Conservation (phyloP, 106 monocot species). For the Chionographis japonica region DNA sequence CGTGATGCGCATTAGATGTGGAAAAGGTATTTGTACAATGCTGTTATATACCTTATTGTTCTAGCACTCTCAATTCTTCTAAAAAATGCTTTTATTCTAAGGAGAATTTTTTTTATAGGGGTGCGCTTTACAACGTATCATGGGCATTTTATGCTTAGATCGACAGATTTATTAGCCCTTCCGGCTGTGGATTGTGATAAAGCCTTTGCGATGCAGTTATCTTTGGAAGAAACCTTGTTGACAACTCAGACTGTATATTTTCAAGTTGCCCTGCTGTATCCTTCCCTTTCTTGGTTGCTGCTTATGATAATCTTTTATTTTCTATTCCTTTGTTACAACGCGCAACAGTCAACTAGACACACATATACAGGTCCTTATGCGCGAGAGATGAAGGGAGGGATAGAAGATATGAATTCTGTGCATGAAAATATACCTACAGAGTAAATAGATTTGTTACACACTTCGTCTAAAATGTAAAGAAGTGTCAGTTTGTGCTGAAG, state of each 20-base stretch:
- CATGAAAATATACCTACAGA: too few species aligned
- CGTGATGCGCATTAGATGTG: slow-evolving; percentile 97
- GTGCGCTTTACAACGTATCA: slow-evolving; percentile 93
- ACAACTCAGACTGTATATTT: slow-evolving; percentile 89
- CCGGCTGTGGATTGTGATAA: slow-evolving; percentile 99
- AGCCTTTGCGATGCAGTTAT: slow-evolving; percentile 91
- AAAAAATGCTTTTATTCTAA: neutral
- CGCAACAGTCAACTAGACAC: too few species aligned
- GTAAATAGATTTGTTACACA: too few species aligned
- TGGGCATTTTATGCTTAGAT: slow-evolving; percentile 95
- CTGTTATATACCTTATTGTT: neutral
- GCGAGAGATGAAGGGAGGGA: too few species aligned
- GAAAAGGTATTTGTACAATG: slow-evolving; percentile 58
- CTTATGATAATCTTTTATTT: neutral
- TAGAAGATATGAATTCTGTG: too few species aligned
- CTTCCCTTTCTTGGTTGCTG: slow-evolving; percentile 21
- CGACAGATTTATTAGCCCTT: slow-evolving; percentile 91
- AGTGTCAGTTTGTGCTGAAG: too few species aligned
- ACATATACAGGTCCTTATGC: too few species aligned
- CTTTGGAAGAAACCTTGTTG: slow-evolving; percentile 84
- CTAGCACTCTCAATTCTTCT: neutral
- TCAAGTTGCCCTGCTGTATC: slow-evolving; percentile 99
- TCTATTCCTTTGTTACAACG: neutral
- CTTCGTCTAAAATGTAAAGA: too few species aligned
- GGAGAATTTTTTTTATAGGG: slow-evolving; percentile 45